Conservation (phyloP, 768 basidiomycete genomes). For the Lactarius trivialis region DNA sequence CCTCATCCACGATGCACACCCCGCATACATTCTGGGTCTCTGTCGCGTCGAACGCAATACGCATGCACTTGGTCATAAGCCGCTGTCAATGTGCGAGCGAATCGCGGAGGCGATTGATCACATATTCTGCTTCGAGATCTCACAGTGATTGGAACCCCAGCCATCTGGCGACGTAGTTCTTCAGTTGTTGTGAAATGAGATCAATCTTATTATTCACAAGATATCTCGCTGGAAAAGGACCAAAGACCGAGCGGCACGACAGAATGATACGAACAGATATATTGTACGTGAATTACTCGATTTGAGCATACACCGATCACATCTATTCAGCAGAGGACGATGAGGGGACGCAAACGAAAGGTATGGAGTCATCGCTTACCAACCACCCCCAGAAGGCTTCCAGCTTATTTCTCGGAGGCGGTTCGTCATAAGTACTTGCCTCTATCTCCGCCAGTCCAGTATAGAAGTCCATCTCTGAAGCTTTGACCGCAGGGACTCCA, state of each 20-base stretch:
- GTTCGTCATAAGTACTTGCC: slow-evolving; percentile 48
- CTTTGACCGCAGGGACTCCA: slow-evolving; percentile 39
- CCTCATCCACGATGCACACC: too few relatives aligned
- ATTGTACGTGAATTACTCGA: background rate
- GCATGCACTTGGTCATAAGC: too few relatives aligned
- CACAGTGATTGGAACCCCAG: too few relatives aligned
- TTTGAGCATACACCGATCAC: background rate
- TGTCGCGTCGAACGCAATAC: too few relatives aligned
- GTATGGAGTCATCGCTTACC: slow-evolving; percentile 40
- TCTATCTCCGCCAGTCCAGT: slow-evolving; percentile 40
- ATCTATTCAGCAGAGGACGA: slow-evolving; percentile 8
- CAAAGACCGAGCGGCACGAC: background rate
- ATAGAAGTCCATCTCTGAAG: slow-evolving; percentile 81
- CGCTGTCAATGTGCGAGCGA: too few relatives aligned
- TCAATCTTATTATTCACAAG: background rate
- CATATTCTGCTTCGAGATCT: too few relatives aligned
- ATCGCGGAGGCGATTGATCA: too few relatives aligned
- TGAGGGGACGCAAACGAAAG: background rate
- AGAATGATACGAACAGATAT: background rate
- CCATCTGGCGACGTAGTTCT: too few relatives aligned
- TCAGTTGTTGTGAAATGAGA: too few relatives aligned
- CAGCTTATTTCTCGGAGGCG: slow-evolving; percentile 56
- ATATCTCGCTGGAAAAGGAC: background rate
- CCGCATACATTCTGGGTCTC: too few relatives aligned
- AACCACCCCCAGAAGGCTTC: slow-evolving; percentile 78